Base-by-base conservation (phyloP, 805 yeast species). In the Grigorovia transvaalensis region DNA sequence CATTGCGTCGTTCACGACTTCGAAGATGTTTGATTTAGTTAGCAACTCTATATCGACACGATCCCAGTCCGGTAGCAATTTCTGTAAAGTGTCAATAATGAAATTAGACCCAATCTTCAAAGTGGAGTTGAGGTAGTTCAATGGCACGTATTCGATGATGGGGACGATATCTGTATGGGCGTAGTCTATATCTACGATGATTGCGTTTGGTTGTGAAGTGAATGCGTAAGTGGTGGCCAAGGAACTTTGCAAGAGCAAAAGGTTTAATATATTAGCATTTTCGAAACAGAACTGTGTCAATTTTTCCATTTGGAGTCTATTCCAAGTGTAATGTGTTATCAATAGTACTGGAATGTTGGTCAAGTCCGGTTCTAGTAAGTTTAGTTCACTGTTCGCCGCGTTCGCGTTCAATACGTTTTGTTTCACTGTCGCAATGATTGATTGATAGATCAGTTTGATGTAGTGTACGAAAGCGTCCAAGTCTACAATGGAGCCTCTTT, bases 171-270 rank as follows among this genome's bases (percentile, higher is more conserved):
- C 96, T 2, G 89, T 80, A 57, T 83, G 79, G 23, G 81, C 79
- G 55, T 73, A 71, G 18, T 97, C 97, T 47, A 91, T 75, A 66
- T 91, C 96, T 44, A 91, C 79, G 17, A 91, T 85, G 41, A 85
- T 70, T 1, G 89, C 76, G 54, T 81, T 85, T 43, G 82, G 76
- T 11, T 81, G 70, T 15, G 77, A 70, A 4, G 88, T 86, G 64
- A 83, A 75, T 0, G 96, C 91, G 67, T 81, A 89, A 17, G 85
- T 72, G 1, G 88, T 71, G 7, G 88, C 85, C 42, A 88, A 69
- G 0, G 89, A 73, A 19, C 77, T 71, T 46, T 95, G 89, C 42
- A 86, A 62, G 7, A 88, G 66, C 46, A 88, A 75, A 56, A 90
- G 79, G 0, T 85, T 91, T 11, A 85, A 82, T 49, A 88, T 72